Base-by-base conservation (phyloP, 805 yeast genomes). In the Sugiyamaella qingdaonensis region DNA sequence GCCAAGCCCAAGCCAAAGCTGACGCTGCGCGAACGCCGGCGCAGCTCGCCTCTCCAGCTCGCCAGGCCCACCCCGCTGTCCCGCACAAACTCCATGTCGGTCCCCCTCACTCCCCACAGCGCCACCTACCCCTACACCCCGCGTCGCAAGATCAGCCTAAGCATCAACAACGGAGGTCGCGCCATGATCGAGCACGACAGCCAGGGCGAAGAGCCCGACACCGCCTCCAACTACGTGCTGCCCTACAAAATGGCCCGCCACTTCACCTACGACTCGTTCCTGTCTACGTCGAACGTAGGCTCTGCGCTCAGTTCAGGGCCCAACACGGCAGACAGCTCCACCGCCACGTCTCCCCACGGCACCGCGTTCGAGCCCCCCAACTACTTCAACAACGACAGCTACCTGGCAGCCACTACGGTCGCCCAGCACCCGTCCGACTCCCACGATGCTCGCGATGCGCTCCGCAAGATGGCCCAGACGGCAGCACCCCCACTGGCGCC, bases 271-370 rank as follows among this genome's bases (percentile, higher is more conserved):
- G 51, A 48, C 21, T 19, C 37, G 31, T 11, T 14, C 9, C 19
- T 32, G 5, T 35, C 37, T 2, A 46, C 49, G 4, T 4, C 46
- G 19, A 35, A 35, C 16, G 31, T 46, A 5, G 29, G 24, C n/a
- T 46, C 49, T 14, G 49, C 49, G 4, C 9, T 32, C 7, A 32
- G 41, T 19, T 46, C 47, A 2, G 47, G 33, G 5, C 47, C 4
- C 8, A 27, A 31, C 24, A 44, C 35, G 2, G 47, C 47, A 8
- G 24, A 39, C 14, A 39, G 43, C 43, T 39, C 43, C 13, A 29
- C 18, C 13, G 47, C 46, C 4, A 31, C 51, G 5, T 53, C 58
- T 4, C 58, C 54, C 10, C 42, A 39, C 24, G 19, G 43, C 43
- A 19, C 11, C 19, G 43, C 24, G 4, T 16, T 39, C 24, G 43